Percentiles rank a stretch among this genome's conserved stretches.
Evolutionary conservation across 192 early-diverging fungal species (phyloP).

Genomic region (Coemansia umbellata): DNA sequence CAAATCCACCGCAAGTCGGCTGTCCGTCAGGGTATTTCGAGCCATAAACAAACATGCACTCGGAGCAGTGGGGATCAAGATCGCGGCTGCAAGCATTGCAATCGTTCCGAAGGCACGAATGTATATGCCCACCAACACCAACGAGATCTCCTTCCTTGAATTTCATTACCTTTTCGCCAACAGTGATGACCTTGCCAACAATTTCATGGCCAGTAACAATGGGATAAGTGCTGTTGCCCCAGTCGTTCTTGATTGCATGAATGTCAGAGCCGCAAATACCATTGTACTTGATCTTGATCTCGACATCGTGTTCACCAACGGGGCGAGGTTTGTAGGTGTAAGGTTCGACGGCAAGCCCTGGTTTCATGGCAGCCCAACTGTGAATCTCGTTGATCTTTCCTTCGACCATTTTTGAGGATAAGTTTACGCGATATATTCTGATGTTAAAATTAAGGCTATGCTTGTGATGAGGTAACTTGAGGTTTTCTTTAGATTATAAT

Average conservation of each 20-base stretch:
- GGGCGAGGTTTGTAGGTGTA: slow-evolving; percentile 60
- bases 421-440: too few species aligned
- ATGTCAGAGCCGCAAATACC: slow-evolving; percentile 78
- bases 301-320: slow-evolving; percentile 59
- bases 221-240: slow-evolving; percentile 47
- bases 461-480: too few species aligned
- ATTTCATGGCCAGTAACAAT: slow-evolving; percentile 68
- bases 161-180: slow-evolving; percentile 55
- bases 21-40: slow-evolving; percentile 53
- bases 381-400: slow-evolving; percentile 47
- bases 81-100: slow-evolving; percentile 54
- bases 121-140: slow-evolving; percentile 68
- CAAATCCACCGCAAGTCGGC: slow-evolving; percentile 56
- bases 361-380: slow-evolving; percentile 44
- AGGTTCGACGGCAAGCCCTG: slow-evolving; percentile 34
- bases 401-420: slow-evolving; percentile 25
- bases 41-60: slow-evolving; percentile 54
- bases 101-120: slow-evolving; percentile 50
- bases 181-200: slow-evolving; percentile 57
- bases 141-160: slow-evolving; percentile 59
- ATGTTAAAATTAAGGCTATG: too few species aligned
- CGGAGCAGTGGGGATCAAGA: slow-evolving; percentile 43
- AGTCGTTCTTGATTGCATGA: slow-evolving; percentile 63
- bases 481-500: too few species aligned
- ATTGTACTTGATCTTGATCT: slow-evolving; percentile 72